phyloP scores from a whole-genome alignment of 2,329 filamentous ascomycete species.

The Grosmannia huntii region DNA sequence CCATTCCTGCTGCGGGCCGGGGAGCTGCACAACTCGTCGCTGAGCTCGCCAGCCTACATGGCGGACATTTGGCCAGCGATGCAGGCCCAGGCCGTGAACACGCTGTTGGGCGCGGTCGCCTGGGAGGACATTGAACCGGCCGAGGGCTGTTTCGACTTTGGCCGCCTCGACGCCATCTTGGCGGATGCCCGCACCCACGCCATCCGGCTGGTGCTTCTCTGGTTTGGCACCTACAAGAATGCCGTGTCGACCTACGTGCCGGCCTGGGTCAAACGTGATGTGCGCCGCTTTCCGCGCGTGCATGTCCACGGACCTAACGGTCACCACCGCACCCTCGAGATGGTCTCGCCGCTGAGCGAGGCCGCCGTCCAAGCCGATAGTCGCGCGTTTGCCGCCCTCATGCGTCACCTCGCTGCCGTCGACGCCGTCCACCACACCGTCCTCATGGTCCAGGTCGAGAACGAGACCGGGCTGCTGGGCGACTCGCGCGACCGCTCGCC shows the following conservation, averaged over 20 bases:
- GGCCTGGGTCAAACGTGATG: slow-evolving; percentile 16
- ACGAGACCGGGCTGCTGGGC: slow-evolving; percentile 37
- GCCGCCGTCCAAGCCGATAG: slow-evolving; percentile 14
- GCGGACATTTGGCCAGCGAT: slow-evolving; percentile 14
- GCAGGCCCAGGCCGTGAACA: slow-evolving; percentile 17
- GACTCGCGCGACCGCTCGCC: slow-evolving; percentile 35
- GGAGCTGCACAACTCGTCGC: slow-evolving; percentile 20
- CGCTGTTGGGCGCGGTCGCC: slow-evolving; percentile 17
- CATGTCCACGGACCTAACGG: slow-evolving; percentile 17
- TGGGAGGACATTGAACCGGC: slow-evolving; percentile 20
- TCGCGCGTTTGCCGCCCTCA: slow-evolving; percentile 18
- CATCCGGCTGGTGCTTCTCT: slow-evolving; percentile 16
- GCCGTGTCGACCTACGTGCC: slow-evolving; percentile 14
- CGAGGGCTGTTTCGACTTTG: slow-evolving; percentile 18
- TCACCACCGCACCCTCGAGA: slow-evolving; percentile 14
- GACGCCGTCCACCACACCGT: slow-evolving; percentile 34
- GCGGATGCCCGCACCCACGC: slow-evolving; percentile 11
- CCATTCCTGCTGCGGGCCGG: slow-evolving; percentile 19
- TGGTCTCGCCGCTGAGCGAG: slow-evolving; percentile 17
- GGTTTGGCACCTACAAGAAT: slow-evolving; percentile 18
- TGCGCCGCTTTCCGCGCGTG: slow-evolving; percentile 15
- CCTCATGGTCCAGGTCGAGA: slow-evolving; percentile 45
- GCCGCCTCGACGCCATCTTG: slow-evolving; percentile 16
- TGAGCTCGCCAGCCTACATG: slow-evolving; percentile 17
- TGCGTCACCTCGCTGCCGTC: slow-evolving; percentile 24